Evolutionary conservation across 345 rosid genomes (phyloP), one percentile per base, ranked within the genome.

Genomic region (Acer yangbiense): DNA sequence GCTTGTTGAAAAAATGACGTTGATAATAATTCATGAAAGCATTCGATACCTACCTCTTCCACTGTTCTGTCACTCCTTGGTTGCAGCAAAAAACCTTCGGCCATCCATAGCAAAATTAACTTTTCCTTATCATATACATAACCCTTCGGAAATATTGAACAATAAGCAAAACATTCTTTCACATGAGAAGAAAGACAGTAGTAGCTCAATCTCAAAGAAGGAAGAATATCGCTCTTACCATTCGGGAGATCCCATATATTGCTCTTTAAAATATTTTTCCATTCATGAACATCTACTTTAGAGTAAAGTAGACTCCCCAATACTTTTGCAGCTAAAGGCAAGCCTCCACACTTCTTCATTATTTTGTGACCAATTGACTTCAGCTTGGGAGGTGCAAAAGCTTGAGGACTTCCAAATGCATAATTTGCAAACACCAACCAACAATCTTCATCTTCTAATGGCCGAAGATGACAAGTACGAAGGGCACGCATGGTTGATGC

Each of bases 271-370:
- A 86, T 80, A 74, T 82, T 81, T 39, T 80, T 78, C 87, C 87
- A 86, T 76, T 86, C 84, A 9, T 32, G 72, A 2, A 43, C 79
- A 41, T 86, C 68, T 12, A 63, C 54, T 68, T 79, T 81, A 35
- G 74, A 78, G 43, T 74, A 77, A 63, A 87, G 71, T 11, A 84
- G 78, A 68, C 85, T 81, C 46, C 90, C 89, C 2, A 87, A 76
- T 27, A 79, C 74, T 69, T 83, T 87, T 58, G 81, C 76, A 35
- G 87, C 87, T 72, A 85, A 79, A 63, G 88, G 85, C 67, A 82
- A 58, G 48, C 88, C 88, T 17, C 48, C 23, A 54, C 90, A 87
- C 73, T 85, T 87, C 23, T 73, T 68, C 46, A 74, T 86, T 25
- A 85, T 78, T 69, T 77, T 61, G 66, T 82, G 76, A 6, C 84